These are phyloP conservation scores for Nicotiana attenuata DNA, from an alignment of 257 asterid genomes.

Conservation along the genomic window DNA sequence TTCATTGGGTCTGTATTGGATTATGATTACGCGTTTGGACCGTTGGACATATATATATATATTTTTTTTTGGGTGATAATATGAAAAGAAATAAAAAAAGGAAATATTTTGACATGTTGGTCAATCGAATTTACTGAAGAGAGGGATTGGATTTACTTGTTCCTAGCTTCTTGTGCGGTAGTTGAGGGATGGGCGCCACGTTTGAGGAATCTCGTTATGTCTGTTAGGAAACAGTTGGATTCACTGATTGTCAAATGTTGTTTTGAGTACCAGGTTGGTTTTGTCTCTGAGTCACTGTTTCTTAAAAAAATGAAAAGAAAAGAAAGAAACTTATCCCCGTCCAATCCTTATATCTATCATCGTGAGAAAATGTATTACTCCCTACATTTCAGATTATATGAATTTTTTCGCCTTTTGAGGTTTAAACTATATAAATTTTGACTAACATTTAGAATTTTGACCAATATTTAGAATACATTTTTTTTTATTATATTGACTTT, in stretches of 20 bases:
- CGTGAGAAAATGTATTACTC: too few relatives aligned
- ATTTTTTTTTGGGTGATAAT: neutral
- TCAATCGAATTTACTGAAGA: neutral
- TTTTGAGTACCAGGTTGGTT: neutral
- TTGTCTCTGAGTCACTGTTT: neutral
- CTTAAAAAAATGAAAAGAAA: too few relatives aligned
- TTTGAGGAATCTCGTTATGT: neutral
- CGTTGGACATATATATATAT: neutral
- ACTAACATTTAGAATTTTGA: too few relatives aligned
- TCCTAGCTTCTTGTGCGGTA: neutral
- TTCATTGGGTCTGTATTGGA: neutral
- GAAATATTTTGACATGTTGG: neutral
- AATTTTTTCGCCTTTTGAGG: too few relatives aligned
- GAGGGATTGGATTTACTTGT: neutral
- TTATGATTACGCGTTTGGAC: slow-evolving; percentile 18
- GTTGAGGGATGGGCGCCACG: neutral
- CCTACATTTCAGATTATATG: too few relatives aligned
- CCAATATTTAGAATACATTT: too few relatives aligned
- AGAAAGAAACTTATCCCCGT: too few relatives aligned
- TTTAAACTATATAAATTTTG: too few relatives aligned
- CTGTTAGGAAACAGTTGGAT: slow-evolving; percentile 3
- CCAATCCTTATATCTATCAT: too few relatives aligned
- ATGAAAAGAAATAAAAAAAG: neutral
- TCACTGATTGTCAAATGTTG: neutral
- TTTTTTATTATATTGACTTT: too few relatives aligned